A percentile compares a stretch with the other conserved stretches of the same genome.
These are phyloP conservation scores for Candida odintsovae DNA, from an alignment of 805 yeast genomes.

Conservation along the genomic window DNA sequence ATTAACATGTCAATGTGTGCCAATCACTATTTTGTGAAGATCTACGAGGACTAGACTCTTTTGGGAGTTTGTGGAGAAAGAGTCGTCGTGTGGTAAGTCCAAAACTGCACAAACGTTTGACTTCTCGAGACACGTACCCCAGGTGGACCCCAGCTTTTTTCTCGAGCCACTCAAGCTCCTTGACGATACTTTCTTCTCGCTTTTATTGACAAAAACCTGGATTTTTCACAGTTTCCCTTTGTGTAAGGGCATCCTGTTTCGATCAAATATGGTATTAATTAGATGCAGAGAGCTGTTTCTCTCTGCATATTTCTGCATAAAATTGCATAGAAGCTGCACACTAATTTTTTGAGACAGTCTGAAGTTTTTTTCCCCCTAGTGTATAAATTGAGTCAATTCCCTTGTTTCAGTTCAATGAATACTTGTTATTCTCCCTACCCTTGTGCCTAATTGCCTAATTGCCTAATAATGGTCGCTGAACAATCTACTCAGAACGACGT, in stretches of 20 bases:
- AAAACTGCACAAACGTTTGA: no score
- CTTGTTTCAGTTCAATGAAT: background rate
- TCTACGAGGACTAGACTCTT: no score
- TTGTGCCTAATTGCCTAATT: background rate
- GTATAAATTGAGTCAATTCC: background rate
- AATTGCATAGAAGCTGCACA: background rate
- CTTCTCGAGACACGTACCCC: no score
- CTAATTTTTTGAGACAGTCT: no score
- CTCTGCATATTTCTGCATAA: background rate
- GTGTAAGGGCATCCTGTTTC: background rate
- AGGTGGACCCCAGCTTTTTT: no score
- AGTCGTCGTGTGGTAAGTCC: no score
- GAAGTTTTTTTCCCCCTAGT: background rate
- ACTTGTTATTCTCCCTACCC: background rate
- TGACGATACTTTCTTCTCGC: no score
- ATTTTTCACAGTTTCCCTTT: background rate
- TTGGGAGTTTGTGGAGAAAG: no score
- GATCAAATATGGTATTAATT: background rate
- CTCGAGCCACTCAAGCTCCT: no score
- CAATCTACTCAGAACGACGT: constrained; percentile 22
- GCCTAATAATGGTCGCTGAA: constrained; percentile 9
- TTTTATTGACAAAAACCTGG: no score
- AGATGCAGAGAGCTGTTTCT: background rate
- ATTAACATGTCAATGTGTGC: background rate
- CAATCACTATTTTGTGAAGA: background rate